phyloP scores from a whole-genome alignment of 441 rosid species.

The Mallotus repandus region DNA sequence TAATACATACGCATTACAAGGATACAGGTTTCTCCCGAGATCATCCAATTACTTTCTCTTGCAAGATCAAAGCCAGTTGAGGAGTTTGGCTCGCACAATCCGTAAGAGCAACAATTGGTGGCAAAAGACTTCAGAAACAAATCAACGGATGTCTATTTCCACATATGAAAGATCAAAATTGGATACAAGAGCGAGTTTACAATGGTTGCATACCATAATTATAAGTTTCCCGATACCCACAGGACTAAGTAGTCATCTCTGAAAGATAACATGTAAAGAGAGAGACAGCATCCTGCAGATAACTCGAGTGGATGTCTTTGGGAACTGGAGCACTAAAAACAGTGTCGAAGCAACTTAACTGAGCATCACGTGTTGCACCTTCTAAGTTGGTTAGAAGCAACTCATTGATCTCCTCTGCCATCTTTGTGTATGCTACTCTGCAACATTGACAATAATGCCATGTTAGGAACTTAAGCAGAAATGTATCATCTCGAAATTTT shows the following conservation, averaged over 20 bases:
- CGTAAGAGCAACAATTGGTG: too few species aligned
- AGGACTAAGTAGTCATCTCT: conserved; percentile 43
- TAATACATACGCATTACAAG: too few species aligned
- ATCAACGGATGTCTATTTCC: neutral
- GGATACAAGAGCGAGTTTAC: conserved; percentile 7
- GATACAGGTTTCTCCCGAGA: too few species aligned
- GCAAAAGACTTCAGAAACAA: neutral
- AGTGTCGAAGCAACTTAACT: conserved; percentile 66
- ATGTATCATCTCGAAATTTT: neutral
- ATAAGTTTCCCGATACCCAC: too few species aligned
- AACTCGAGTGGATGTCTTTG: conserved; percentile 62
- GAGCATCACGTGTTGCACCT: conserved; percentile 56
- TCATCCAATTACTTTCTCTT: too few species aligned
- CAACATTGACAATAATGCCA: neutral
- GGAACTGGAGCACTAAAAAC: conserved; percentile 69
- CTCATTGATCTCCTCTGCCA: conserved; percentile 77
- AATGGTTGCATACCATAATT: neutral
- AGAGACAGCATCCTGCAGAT: conserved; percentile 89
- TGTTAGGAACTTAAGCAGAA: neutral
- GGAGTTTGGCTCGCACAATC: too few species aligned
- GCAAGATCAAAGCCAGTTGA: too few species aligned
- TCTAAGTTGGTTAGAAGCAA: conserved; percentile 52
- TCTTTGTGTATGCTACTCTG: conserved; percentile 82
- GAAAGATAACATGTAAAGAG: conserved; percentile 73
- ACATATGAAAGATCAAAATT: neutral